Base-by-base conservation (phyloP, 306 rosid genomes). In the Oxytropis ochrocephala region DNA sequence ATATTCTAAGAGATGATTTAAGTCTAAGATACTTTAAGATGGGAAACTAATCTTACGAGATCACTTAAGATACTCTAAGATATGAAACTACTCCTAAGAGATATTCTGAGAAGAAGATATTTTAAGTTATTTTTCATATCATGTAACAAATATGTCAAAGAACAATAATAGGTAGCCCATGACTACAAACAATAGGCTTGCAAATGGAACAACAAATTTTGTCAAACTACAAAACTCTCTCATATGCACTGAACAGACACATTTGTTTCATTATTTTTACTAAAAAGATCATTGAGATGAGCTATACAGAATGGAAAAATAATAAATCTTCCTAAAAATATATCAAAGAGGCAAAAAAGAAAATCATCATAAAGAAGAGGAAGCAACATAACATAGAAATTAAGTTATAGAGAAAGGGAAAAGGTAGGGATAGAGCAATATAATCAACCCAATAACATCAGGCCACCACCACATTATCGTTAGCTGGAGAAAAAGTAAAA, bases 361-460 rank as follows among this genome's bases (percentile, higher is more conserved):
- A 44, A 44, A 47, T 35, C 41, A 59, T 60, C 43, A 44, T 48
- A 46, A 67, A 56, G 35, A 12, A 54, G 32, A 64, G 60, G 54
- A 2, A 42, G 67, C 50, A 43, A 21, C 17, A 3, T 75, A 44
- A 35, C 13, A 55, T 55, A 32, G 30, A 56, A 65, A 35, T 39
- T 16, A 75, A 65, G 68, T 47, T 69, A 35, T 7, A 54, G 46
- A 73, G 32, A 30, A 30, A 46, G 51, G 29, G 3, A 71, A 78
- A 76, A 32, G 27, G 29, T 7, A 67, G 24, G 18, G n/a, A 58
- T 41, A 39, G 21, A 67, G 52, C 30, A 49, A 66, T 32, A 79
- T 48, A 29, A 50, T 19, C 70, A 55, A 50, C 10, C 57, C 36
- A 66, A 56, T 36, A 57, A 67, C 48, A 59, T 32, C 65, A 39